phyloP scores from a whole-genome alignment of 1,139 yeast genomes.

The Pichia sp. region DNA sequence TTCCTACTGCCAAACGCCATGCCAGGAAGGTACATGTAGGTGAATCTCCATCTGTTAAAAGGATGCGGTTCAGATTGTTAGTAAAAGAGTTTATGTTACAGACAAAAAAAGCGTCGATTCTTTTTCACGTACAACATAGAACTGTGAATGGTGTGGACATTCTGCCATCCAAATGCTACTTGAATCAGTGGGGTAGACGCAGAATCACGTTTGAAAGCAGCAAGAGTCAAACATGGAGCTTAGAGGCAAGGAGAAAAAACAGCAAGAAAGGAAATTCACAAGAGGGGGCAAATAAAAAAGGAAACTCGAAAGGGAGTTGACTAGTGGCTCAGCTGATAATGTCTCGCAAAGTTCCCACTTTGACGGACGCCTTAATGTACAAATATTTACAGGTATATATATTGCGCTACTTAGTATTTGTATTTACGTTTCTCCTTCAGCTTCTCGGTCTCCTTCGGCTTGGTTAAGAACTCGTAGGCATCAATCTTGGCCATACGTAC shows the following conservation, averaged over 20 bases:
- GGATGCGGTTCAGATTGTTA: background rate
- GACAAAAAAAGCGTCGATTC: background rate
- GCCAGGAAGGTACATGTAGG: conserved; percentile 21
- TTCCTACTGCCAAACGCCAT: conserved; percentile 20
- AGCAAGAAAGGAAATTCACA: background rate
- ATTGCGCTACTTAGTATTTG: conserved; percentile 12
- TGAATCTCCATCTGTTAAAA: conserved; percentile 21
- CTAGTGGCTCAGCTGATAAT: background rate
- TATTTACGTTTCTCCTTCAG: conserved; percentile 18
- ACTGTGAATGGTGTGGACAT: conserved; percentile 10
- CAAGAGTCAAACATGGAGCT: background rate
- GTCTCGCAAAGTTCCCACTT: background rate
- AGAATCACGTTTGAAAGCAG: background rate
- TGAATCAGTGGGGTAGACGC: background rate
- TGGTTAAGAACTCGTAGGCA: conserved; percentile 24
- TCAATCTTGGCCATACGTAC: conserved; percentile 26
- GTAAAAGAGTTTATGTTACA: background rate
- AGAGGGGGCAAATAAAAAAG: conserved; percentile 5
- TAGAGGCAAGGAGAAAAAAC: background rate
- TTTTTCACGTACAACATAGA: conserved; percentile 8
- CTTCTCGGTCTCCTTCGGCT: conserved; percentile 25
- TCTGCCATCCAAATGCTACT: background rate
- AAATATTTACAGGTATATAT: background rate
- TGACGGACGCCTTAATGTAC: background rate
- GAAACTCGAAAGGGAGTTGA: background rate